A percentile compares a stretch with the other conserved stretches of the same genome.
Evolutionary conservation across 73 alveolate genomes (phyloP).

Genomic region (Urostyla sp.): DNA sequence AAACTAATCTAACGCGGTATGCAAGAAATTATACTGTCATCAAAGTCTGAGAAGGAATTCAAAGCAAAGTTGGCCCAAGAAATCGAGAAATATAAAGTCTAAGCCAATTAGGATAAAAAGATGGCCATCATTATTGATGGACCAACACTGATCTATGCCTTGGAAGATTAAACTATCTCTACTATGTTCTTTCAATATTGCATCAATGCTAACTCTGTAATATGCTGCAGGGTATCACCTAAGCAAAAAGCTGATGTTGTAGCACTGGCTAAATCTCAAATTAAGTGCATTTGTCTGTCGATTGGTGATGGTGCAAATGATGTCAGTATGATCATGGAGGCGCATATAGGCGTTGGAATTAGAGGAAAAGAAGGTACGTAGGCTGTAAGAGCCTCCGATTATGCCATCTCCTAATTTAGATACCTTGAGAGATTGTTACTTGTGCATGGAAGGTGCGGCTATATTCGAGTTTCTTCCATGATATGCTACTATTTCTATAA

Average conservation of each 20-base stretch:
- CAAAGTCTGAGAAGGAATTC: neutral
- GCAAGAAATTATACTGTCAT: neutral
- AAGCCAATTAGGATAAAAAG: neutral
- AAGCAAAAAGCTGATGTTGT: constrained; percentile 82
- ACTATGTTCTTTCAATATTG: constrained; percentile 71
- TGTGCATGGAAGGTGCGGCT: constrained; percentile 84
- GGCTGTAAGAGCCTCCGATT: constrained; percentile 87
- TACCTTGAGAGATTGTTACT: constrained; percentile 74
- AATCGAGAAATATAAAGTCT: too few relatives aligned
- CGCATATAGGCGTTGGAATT: constrained; percentile 86
- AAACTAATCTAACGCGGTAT: neutral
- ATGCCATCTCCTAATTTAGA: constrained; percentile 82
- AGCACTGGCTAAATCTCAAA: constrained; percentile 63
- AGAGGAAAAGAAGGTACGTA: constrained; percentile 90
- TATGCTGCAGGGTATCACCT: constrained; percentile 91
- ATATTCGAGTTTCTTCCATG: constrained; percentile 75
- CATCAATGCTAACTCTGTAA: constrained; percentile 76
- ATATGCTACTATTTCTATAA: constrained; percentile 84
- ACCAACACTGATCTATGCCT: neutral
- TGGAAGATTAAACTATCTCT: constrained; percentile 18
- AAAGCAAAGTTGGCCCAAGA: constrained; percentile 31
- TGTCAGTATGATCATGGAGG: constrained; percentile 93
- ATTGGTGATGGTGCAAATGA: constrained; percentile 99
- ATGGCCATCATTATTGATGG: constrained; percentile 13
- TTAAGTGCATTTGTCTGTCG: constrained; percentile 48